Evolutionary conservation across 148 eudicot species (phyloP).

Genomic region (Suaeda aralocaspica): DNA sequence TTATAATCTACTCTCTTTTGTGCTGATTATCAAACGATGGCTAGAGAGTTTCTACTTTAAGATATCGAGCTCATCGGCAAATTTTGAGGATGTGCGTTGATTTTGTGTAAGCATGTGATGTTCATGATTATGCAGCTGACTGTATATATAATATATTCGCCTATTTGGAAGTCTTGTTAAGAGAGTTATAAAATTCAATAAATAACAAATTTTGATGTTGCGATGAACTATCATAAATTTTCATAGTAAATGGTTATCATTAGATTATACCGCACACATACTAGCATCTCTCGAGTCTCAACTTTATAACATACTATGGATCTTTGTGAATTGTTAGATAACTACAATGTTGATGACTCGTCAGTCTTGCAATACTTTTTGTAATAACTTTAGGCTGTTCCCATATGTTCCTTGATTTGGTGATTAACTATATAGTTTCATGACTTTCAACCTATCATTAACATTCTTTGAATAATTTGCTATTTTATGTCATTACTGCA

Average conservation of each 20-base stretch:
- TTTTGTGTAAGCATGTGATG: too few relatives aligned
- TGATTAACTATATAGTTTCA: too few relatives aligned
- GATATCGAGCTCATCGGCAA: too few relatives aligned
- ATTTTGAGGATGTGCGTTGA: too few relatives aligned
- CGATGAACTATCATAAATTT: not conserved
- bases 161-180: not conserved
- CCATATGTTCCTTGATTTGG: not conserved
- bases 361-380: not conserved
- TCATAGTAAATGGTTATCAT: not conserved
- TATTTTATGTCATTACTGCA: not conserved
- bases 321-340: too few relatives aligned
- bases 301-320: too few relatives aligned
- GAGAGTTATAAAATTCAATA: not conserved
- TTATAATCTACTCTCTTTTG: too few relatives aligned
- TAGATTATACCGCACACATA: not conserved
- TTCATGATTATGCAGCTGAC: too few relatives aligned
- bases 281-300: not conserved
- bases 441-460: not conserved
- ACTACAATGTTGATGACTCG: not conserved
- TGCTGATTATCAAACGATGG: too few relatives aligned
- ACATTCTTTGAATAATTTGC: not conserved
- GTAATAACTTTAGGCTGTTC: not conserved
- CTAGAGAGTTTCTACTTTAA: too few relatives aligned
- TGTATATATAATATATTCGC: too few relatives aligned
- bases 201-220: not conserved